phyloP scores from a whole-genome alignment of 2,329 filamentous ascomycete species.

The Cryphonectria nitschkei region DNA sequence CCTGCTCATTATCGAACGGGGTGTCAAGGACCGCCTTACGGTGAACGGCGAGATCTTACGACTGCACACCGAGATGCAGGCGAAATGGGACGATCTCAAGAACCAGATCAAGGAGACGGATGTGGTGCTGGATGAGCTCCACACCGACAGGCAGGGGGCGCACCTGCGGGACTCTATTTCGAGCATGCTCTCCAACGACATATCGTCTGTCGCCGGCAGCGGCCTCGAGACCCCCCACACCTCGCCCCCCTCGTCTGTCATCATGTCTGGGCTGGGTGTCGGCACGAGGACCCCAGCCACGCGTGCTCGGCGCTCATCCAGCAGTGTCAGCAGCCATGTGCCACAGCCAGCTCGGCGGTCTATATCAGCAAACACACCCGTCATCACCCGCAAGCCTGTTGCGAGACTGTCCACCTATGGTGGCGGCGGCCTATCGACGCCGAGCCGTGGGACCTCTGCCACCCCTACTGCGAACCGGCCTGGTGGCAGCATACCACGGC shows the following conservation, averaged over 20 bases:
- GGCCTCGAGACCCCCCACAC: conserved; percentile 72
- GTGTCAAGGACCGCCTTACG: conserved; percentile 92
- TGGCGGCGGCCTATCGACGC: conserved; percentile 39
- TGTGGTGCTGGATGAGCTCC: conserved; percentile 71
- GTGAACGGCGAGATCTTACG: conserved; percentile 94
- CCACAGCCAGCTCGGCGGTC: conserved; percentile 52
- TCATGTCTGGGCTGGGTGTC: conserved; percentile 58
- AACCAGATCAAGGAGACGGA: conserved; percentile 79
- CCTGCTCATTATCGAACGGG: conserved; percentile 89
- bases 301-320: conserved; percentile 48
- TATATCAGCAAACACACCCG: conserved; percentile 49
- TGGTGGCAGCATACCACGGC: conserved; percentile 44
- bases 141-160: conserved; percentile 65
- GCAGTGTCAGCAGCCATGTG: conserved; percentile 47
- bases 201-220: conserved; percentile 67
- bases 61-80: conserved; percentile 81
- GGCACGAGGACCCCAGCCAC: conserved; percentile 31
- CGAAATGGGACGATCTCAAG: conserved; percentile 79
- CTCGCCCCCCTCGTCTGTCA: conserved; percentile 64
- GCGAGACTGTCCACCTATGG: conserved; percentile 52
- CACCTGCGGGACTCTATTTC: conserved; percentile 91
- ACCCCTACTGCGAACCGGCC: conserved; percentile 51
- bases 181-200: conserved; percentile 84
- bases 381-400: conserved; percentile 46
- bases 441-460: conserved; percentile 48